A percentile compares a stretch with the other conserved stretches of the same genome.
Conservation (phyloP, 257 asterid species). For the Capsicum baccatum region DNA sequence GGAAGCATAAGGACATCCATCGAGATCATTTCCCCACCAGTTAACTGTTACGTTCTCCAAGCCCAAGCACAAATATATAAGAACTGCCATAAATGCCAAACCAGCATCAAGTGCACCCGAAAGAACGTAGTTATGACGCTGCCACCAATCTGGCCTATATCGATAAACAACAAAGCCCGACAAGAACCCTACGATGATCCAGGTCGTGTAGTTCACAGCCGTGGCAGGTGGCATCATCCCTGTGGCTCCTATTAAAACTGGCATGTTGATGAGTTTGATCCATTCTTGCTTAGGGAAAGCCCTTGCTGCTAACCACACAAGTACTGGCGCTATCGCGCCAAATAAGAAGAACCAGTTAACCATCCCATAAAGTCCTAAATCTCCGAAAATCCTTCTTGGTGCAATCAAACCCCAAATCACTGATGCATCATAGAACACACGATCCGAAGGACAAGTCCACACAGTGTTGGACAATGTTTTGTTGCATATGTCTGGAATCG, state of each 20-base stretch:
- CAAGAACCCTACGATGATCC: conserved; percentile 78
- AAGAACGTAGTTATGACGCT: conserved; percentile 73
- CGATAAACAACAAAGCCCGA: conserved; percentile 74
- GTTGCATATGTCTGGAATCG: conserved; percentile 71
- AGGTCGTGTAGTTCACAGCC: conserved; percentile 77
- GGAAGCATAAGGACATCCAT: conserved; percentile 78
- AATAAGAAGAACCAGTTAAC: conserved; percentile 82
- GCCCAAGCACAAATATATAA: conserved; percentile 74
- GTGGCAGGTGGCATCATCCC: conserved; percentile 94
- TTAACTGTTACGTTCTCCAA: conserved; percentile 53
- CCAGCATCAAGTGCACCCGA: conserved; percentile 94
- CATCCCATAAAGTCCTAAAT: conserved; percentile 63
- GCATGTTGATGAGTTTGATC: conserved; percentile 81
- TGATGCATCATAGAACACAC: conserved; percentile 81
- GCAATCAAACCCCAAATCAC: conserved; percentile 92
- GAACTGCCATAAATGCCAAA: conserved; percentile 88
- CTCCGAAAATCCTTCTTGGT: conserved; percentile 82
- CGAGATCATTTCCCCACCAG: conserved; percentile 91
- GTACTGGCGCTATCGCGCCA: conserved; percentile 79
- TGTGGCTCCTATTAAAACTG: conserved; percentile 68
- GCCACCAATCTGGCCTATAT: conserved; percentile 80
- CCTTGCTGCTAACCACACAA: conserved; percentile 73
- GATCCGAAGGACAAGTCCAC: conserved; percentile 91
- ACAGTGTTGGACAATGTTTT: conserved; percentile 47
- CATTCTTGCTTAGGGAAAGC: conserved; percentile 73